A percentile compares a stretch with the other conserved stretches of the same genome.
Evolutionary conservation across 768 basidiomycete genomes (phyloP).

Genomic region (Lactarius deliciosus): DNA sequence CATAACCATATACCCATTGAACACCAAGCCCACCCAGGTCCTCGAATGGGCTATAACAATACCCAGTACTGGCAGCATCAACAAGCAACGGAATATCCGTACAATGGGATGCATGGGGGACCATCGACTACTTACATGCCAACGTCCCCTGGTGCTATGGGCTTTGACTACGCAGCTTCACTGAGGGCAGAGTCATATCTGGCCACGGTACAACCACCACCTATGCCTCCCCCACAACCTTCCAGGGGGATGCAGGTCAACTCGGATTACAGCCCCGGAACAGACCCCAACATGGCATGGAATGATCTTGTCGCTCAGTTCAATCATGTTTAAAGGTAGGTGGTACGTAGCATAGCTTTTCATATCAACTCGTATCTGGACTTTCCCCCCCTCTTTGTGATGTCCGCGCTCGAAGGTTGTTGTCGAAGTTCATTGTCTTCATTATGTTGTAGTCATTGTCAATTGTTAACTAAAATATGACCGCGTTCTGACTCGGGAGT

Average conservation of each 20-base stretch:
- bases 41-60: conserved; percentile 24
- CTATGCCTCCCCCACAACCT: conserved; percentile 17
- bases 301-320: conserved; percentile 30
- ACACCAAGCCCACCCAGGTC: conserved; percentile 20
- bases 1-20: conserved; percentile 23
- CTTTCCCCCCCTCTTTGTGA: conserved; percentile 3
- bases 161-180: conserved; percentile 30
- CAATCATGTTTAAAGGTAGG: conserved; percentile 27
- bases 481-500: conserved; percentile 4
- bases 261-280: conserved; percentile 25
- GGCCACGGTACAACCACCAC: conserved; percentile 9
- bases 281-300: conserved; percentile 30
- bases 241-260: conserved; percentile 21
- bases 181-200: conserved; percentile 28
- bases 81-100: conserved; percentile 22
- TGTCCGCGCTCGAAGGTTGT: not conserved
- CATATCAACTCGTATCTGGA: conserved; percentile 4
- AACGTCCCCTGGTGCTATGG: conserved; percentile 24
- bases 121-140: conserved; percentile 17
- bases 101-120: conserved; percentile 20
- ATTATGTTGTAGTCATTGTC: conserved; percentile 24
- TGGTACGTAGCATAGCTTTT: not conserved
- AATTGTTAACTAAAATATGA: conserved; percentile 15
- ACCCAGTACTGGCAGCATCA: conserved; percentile 29
- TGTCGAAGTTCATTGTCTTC: conserved; percentile 18